phyloP scores from a whole-genome alignment of 2,329 filamentous ascomycete genomes.

The Corinectria fuckeliana region DNA sequence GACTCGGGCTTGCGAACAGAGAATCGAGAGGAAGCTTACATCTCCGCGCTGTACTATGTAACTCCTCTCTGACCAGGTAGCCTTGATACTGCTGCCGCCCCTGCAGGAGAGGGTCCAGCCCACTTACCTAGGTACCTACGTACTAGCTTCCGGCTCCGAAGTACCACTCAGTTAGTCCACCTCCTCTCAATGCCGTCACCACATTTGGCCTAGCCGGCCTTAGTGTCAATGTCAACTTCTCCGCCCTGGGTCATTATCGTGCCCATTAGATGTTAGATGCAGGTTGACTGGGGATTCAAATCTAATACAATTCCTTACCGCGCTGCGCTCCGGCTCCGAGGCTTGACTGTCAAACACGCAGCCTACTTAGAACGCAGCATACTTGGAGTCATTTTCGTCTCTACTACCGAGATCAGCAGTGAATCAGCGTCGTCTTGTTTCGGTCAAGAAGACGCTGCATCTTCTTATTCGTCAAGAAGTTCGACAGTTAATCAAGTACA shows the following conservation, averaged over 20 bases:
- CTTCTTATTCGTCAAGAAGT: background rate
- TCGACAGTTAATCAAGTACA: too few relatives aligned
- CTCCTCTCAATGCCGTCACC: constrained; percentile 20
- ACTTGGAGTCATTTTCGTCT: background rate
- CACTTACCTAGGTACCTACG: too few relatives aligned
- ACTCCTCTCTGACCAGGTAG: too few relatives aligned
- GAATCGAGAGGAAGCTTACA: background rate
- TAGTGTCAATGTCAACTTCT: constrained; percentile 18
- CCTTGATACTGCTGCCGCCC: background rate
- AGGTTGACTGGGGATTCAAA: constrained; percentile 6
- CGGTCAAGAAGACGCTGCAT: background rate
- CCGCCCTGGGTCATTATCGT: background rate
- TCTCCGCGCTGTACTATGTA: background rate
- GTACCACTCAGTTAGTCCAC: too few relatives aligned
- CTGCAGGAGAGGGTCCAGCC: constrained; percentile 14
- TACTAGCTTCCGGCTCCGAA: constrained; percentile 9
- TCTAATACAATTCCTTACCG: background rate
- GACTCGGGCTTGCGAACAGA: background rate
- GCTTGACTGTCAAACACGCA: background rate
- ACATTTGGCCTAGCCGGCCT: constrained; percentile 6
- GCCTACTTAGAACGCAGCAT: background rate
- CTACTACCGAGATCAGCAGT: background rate
- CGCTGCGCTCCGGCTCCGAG: too few relatives aligned
- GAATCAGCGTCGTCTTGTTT: too few relatives aligned
- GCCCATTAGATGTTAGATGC: constrained; percentile 2